These are phyloP conservation scores for Petunia secreta DNA, from an alignment of 257 asterid genomes.

Conservation along the genomic window DNA sequence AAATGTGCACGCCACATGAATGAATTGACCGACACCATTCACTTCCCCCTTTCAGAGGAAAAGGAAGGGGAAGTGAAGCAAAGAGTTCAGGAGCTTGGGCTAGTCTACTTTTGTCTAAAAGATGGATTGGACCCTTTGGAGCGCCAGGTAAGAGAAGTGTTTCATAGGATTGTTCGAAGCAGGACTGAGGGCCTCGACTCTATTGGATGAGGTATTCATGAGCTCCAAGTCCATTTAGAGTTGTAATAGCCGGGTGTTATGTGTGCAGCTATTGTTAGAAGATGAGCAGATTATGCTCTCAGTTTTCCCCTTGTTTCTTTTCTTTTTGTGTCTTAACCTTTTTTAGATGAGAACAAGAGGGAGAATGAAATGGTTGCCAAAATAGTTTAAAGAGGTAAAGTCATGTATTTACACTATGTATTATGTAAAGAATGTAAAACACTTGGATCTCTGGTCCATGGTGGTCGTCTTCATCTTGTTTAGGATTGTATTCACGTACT, in stretches of 20 bases:
- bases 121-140: slow-evolving; percentile 36
- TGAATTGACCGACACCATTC: slow-evolving; percentile 36
- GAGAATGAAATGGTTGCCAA: slow-evolving; percentile 17
- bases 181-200: slow-evolving; percentile 35
- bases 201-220: slow-evolving; percentile 21
- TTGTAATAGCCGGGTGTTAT: background rate
- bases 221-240: background rate
- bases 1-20: slow-evolving; percentile 31
- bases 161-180: slow-evolving; percentile 37
- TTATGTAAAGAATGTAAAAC: slow-evolving; percentile 18
- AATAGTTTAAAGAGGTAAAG: slow-evolving; percentile 8
- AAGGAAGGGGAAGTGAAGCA: slow-evolving; percentile 33
- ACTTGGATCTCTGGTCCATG: slow-evolving; percentile 28
- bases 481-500: background rate
- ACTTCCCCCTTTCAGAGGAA: slow-evolving; percentile 39
- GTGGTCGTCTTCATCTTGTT: slow-evolving; percentile 22
- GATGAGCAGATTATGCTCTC: slow-evolving; percentile 14
- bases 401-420: slow-evolving; percentile 20
- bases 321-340: background rate
- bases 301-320: slow-evolving; percentile 8
- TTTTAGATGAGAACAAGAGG: slow-evolving; percentile 20
- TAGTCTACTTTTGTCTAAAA: slow-evolving; percentile 25
- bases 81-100: slow-evolving; percentile 34
- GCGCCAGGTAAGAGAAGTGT: slow-evolving; percentile 38
- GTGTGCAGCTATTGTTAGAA: background rate